Evolutionary conservation across 2,329 filamentous ascomycete genomes (phyloP).

Genomic region (Cladosporium cucumerinum): DNA sequence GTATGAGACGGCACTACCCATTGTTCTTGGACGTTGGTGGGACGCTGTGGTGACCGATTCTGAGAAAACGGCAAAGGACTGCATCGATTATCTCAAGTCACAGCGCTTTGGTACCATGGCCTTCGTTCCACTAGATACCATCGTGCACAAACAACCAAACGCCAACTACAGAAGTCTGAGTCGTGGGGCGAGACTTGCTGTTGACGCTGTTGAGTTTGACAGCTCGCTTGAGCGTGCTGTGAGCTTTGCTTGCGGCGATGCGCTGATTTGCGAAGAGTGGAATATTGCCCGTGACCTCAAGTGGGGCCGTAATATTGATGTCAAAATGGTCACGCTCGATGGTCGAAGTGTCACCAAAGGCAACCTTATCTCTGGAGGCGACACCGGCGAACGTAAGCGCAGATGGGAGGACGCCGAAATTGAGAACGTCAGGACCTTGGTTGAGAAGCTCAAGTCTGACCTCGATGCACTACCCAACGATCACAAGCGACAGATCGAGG

Average conservation of each 20-base stretch:
- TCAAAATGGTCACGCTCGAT: conserved; percentile 91
- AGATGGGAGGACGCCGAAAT: conserved; percentile 88
- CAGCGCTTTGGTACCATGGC: conserved; percentile 84
- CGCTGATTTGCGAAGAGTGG: conserved; percentile 87
- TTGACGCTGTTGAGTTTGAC: conserved; percentile 95
- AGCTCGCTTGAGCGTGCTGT: conserved; percentile 84
- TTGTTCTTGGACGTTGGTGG: conserved; percentile 86
- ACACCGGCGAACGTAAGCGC: conserved; percentile 67
- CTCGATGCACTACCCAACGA: conserved; percentile 75
- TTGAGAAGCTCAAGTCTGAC: conserved; percentile 72
- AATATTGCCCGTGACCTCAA: conserved; percentile 84
- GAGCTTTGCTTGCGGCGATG: conserved; percentile 90
- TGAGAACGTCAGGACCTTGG: conserved; percentile 74
- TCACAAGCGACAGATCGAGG: conserved; percentile 70
- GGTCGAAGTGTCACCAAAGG: conserved; percentile 97
- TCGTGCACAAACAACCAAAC: conserved; percentile 89
- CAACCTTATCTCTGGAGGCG: conserved; percentile 93
- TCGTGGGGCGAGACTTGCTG: conserved; percentile 78
- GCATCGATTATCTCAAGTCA: conserved; percentile 89
- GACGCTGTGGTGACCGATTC: conserved; percentile 94
- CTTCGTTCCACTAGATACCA: conserved; percentile 94
- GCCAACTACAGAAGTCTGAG: conserved; percentile 86
- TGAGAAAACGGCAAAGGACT: conserved; percentile 89
- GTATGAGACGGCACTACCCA: conserved; percentile 87
- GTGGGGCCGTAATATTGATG: conserved; percentile 78